Base-by-base conservation (phyloP, 805 yeast species). In the Yarrowia phangngaensis region DNA sequence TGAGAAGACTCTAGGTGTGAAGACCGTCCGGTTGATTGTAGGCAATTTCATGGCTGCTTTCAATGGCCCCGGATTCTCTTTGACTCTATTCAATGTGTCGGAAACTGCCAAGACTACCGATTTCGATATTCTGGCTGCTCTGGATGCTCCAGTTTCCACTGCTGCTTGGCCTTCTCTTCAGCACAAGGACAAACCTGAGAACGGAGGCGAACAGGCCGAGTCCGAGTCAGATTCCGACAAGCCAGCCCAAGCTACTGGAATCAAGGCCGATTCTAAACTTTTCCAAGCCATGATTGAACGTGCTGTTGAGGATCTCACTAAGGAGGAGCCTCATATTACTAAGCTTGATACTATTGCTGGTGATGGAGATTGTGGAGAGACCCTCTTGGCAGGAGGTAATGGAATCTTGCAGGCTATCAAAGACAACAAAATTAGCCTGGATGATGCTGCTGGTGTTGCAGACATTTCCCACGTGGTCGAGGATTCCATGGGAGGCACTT, bases 291-390 rank as follows among this genome's bases (percentile, higher is more conserved):
- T 29, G 48, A 29, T 41, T 4, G 48, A 29, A 22, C n/a, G 23
- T 11, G 35, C 48, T 1, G 48, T 41, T 9, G 48, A 41, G n/a
- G 48, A 64, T 6, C 66, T 80, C 6, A 67, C 82, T 32, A 68
- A 72, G 20, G 75, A 75, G n/a, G 97, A 89, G 64, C 92, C 95
- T 2, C 75, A 78, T 58, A 82, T 89, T 59, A 89, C 97, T 1
- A 74, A 78, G 50, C 80, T 84, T 56, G 97, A 89, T 60, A 83
- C 94, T 2, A 72, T 79, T 56, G 96, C 90, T 1, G 97, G 97
- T 51, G 97, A 89, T 64, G 97, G 97, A 58, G 97, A 89, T 63
- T 89, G 97, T 67, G 97, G 97, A 30, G 92, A 86, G 58, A 89
- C 97, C 1, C 68, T 89, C 53, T 85, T 80, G 11, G 74, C 78